phyloP scores from a whole-genome alignment of 163 green algal genomes.

The Chlamydomonas reinhardtii region DNA sequence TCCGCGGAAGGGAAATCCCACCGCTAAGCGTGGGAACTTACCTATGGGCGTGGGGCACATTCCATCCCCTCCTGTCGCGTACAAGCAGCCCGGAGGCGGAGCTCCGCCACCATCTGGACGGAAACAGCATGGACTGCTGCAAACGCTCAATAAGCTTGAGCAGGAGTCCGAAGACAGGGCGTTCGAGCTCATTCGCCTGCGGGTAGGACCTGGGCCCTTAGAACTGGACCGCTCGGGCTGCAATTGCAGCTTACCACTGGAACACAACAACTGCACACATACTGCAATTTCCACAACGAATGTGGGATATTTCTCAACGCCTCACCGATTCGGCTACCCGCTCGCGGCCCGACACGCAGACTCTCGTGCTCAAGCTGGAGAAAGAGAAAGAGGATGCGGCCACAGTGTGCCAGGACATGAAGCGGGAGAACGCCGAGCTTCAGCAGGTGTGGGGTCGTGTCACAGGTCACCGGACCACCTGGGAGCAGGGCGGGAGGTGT shows the following conservation, averaged over 20 bases:
- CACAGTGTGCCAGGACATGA: constrained; percentile 29
- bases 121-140: constrained; percentile 51
- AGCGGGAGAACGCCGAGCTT: constrained; percentile 48
- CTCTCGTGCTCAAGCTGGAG: constrained; percentile 57
- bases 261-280: no score
- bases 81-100: background rate
- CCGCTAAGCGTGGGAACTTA: constrained; percentile 32
- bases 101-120: constrained; percentile 9
- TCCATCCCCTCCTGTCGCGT: background rate
- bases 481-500: no score
- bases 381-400: constrained; percentile 60
- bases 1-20: constrained; percentile 18
- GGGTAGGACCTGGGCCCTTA: constrained; percentile 38
- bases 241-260: no score
- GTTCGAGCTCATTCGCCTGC: constrained; percentile 59
- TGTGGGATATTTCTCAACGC: no score
- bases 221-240: background rate
- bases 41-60: constrained; percentile 37
- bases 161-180: constrained; percentile 56
- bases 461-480: no score
- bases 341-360: constrained; percentile 29
- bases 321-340: no score
- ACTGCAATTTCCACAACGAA: no score
- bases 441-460: constrained; percentile 40
- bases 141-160: constrained; percentile 60